Percentiles rank a stretch among this genome's conserved stretches.
Conservation (phyloP, 2,329 filamentous ascomycete species). For the Phoma sp. region DNA sequence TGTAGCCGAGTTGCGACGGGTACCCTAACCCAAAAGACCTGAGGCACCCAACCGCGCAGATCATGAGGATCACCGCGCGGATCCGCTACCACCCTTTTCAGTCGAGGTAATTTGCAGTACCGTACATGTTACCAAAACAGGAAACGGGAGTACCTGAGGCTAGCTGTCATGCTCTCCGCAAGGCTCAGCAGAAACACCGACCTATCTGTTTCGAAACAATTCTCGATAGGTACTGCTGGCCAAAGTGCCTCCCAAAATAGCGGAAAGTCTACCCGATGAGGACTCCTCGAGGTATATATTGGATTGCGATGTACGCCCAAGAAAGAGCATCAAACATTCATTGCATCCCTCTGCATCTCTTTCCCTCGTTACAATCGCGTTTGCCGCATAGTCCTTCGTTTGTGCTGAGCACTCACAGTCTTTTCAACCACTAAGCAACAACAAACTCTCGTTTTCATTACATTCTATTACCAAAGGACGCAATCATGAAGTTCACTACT, state of each 20-base stretch:
- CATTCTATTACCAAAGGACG: not conserved
- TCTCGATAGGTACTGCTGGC: not conserved
- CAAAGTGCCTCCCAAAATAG: slow-evolving; percentile 7
- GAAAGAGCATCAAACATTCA: slow-evolving; percentile 1
- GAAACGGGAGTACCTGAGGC: not conserved
- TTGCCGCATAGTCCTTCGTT: slow-evolving; percentile 9
- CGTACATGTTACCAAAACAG: not conserved
- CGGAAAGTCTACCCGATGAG: not conserved
- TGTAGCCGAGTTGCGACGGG: not conserved
- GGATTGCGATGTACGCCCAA: not conserved
- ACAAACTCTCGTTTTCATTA: not conserved
- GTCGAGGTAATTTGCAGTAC: not conserved
- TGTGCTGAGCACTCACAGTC: slow-evolving; percentile 16
- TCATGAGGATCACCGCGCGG: not conserved
- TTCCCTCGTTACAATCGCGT: not conserved
- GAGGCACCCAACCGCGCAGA: not conserved
- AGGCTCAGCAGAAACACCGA: slow-evolving; percentile 4
- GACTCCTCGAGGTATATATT: slow-evolving; percentile 1
- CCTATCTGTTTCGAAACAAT: slow-evolving; percentile 4
- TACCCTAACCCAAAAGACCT: too few relatives aligned
- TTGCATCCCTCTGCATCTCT: not conserved
- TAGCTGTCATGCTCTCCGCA: not conserved
- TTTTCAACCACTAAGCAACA: not conserved
- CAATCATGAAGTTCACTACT: slow-evolving; percentile 12
- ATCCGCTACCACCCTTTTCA: not conserved